Percentiles rank a stretch among this genome's conserved stretches.
Evolutionary conservation across 164 flowering plant genomes (phyloP).

Genomic region (Santalum album): DNA sequence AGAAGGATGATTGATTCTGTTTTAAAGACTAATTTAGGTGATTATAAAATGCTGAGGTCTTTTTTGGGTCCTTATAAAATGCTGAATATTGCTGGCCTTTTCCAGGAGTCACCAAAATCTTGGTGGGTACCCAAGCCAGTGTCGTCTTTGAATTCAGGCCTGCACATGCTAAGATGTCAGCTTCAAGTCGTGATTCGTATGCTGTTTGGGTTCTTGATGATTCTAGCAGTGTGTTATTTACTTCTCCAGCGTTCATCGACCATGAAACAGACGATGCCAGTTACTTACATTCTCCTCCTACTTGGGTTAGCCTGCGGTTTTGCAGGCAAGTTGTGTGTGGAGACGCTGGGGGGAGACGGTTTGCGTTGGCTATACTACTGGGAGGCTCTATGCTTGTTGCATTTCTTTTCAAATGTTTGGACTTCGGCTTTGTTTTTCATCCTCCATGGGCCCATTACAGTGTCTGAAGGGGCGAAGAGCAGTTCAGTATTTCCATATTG

Average conservation of each 20-base stretch:
- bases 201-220: conserved; percentile 61
- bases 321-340: conserved; percentile 77
- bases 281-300: conserved; percentile 68
- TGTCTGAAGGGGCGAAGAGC: conserved; percentile 18
- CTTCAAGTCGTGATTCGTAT: conserved; percentile 54
- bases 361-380: conserved; percentile 64
- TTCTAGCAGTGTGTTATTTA: conserved; percentile 42
- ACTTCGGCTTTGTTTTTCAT: conserved; percentile 37
- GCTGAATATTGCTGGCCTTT: conserved; percentile 7
- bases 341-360: conserved; percentile 84
- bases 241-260: conserved; percentile 58
- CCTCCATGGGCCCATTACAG: conserved; percentile 60
- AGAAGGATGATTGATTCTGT: too few relatives aligned
- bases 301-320: conserved; percentile 67
- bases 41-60: too few relatives aligned
- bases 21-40: too few relatives aligned
- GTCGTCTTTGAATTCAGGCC: conserved; percentile 43
- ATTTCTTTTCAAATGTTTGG: conserved; percentile 47
- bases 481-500: not conserved
- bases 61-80: too few relatives aligned
- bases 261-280: conserved; percentile 65
- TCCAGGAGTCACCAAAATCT: conserved; percentile 51
- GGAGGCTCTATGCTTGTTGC: conserved; percentile 65
- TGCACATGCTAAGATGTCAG: conserved; percentile 43
- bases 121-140: conserved; percentile 81